Percentiles rank a stretch among this genome's conserved stretches.
Evolutionary conservation across 768 basidiomycete genomes (phyloP).

Genomic region (Podaxis rugospora): DNA sequence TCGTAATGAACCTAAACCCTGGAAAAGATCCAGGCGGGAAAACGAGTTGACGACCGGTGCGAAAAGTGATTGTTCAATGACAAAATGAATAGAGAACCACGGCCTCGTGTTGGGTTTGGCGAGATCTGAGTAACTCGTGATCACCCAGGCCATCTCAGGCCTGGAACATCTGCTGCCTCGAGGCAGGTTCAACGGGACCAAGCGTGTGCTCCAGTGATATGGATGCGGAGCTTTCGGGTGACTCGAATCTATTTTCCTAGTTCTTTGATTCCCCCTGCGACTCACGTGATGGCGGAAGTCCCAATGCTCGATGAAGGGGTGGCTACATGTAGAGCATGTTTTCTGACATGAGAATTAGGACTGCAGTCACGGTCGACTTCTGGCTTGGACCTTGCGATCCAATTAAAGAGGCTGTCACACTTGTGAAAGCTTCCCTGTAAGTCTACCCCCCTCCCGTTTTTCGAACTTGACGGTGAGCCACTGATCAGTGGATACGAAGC

Average conservation of each 20-base stretch:
- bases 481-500: background rate
- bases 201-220: background rate
- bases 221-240: background rate
- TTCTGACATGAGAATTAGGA: background rate
- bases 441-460: background rate
- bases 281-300: no score
- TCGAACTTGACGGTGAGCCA: background rate
- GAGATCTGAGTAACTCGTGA: constrained; percentile 6
- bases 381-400: background rate
- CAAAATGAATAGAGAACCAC: background rate
- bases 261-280: background rate
- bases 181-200: background rate
- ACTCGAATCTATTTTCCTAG: background rate
- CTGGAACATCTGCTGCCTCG: background rate
- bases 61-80: background rate
- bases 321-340: background rate
- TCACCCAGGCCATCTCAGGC: constrained; percentile 4
- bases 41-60: background rate
- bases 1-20: background rate
- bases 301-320: no score
- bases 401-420: background rate
- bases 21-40: background rate
- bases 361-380: background rate
- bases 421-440: no score
- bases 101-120: constrained; percentile 5